Evolutionary conservation across 495 filamentous ascomycete genomes (phyloP), one percentile per base, ranked within the genome.

Genomic region (Amorphotheca resinae): DNA sequence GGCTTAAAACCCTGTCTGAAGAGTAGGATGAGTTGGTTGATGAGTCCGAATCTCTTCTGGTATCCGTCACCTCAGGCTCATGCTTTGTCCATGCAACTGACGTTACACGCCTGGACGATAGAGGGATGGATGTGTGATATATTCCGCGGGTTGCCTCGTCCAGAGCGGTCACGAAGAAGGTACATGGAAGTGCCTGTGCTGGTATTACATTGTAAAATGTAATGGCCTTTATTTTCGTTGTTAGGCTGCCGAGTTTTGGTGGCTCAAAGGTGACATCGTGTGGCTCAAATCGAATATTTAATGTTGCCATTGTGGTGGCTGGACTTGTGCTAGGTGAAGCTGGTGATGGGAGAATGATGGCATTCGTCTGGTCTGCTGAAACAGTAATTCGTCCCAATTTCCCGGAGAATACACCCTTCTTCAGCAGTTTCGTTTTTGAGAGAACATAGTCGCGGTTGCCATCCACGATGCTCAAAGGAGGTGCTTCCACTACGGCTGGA

Each of bases 321-420:
- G 48, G 62, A 33, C 34, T 49, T 42, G 50, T 62, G 48, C 1
- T 64, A 7, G 22, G 6, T 7, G 38, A 18, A 56, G 56, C 70
- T 48, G 52, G 74, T 37, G 59, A 59, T 51, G 46, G 66, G 45
- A 95, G 60, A 21, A 76, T 67, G 3, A 91, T 67, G 0, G 81
- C 67, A 21, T 68, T 68, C 2, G 91, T 87, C 53, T 96, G 89
- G 0, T 64, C 54, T 1, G 84, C 75, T n/a, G 80, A 68, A 31
- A 81, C 77, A 9, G 77, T 76, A 17, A 95, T 49, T 0, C 70
- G 72, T 20, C 91, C 91, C 0, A 85, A 61, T 55, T 81, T 89
- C 16, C 77, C 68, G 16, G 82, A 75, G 50, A 96, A 69, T n/a
- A 91, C 59, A 9, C 82, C 84, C 46, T 82, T 87, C 46, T 73